These are phyloP conservation scores for Cicer arietinum DNA, from an alignment of 306 rosid genomes.

Conservation along the genomic window DNA sequence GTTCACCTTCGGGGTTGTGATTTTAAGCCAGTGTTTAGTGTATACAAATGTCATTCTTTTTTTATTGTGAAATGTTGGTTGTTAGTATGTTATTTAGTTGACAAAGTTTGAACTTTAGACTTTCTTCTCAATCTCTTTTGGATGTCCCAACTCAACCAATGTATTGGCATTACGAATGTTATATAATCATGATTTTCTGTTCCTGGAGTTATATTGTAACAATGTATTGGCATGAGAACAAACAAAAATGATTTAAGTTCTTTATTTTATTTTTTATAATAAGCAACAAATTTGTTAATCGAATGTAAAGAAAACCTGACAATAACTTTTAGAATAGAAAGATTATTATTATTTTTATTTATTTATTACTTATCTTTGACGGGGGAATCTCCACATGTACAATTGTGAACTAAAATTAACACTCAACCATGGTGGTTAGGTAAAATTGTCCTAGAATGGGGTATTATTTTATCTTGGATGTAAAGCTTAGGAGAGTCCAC, in stretches of 20 bases:
- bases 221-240: not conserved
- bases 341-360: constrained; percentile 1
- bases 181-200: not conserved
- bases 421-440: too few species aligned
- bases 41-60: too few species aligned
- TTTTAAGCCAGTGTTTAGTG: constrained; percentile 19
- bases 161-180: not conserved
- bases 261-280: too few species aligned
- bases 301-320: not conserved
- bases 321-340: not conserved
- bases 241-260: too few species aligned
- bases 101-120: too few species aligned
- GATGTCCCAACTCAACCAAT: too few species aligned
- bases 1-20: not conserved
- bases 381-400: not conserved
- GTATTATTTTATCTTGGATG: too few species aligned
- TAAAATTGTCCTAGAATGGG: too few species aligned
- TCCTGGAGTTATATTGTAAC: constrained; percentile 8
- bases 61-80: too few species aligned
- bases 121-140: too few species aligned
- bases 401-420: not conserved
- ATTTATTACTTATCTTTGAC: not conserved
- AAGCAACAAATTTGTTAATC: too few species aligned
- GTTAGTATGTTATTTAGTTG: too few species aligned
- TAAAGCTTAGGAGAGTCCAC: not conserved